Conservation (phyloP, 345 rosid genomes). For the Hibiscus tridactylites region DNA sequence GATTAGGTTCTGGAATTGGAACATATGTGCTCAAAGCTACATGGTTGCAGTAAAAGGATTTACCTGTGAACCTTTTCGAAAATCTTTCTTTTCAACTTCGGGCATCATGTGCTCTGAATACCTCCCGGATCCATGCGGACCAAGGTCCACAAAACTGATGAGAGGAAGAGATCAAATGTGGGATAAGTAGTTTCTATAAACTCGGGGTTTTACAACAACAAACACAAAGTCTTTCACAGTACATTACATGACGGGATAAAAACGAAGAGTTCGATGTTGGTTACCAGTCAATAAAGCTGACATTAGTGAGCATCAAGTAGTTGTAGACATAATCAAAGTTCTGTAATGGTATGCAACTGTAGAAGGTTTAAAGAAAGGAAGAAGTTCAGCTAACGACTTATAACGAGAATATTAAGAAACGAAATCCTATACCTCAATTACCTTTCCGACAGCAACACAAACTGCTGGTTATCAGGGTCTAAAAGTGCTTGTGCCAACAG, state of each 20-base stretch:
- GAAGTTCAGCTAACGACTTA: constrained; percentile 5
- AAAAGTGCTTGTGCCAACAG: constrained; percentile 52
- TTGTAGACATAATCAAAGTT: constrained; percentile 48
- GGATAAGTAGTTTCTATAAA: background rate
- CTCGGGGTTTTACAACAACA: background rate
- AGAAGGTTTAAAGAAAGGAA: constrained; percentile 6
- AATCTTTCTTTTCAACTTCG: constrained; percentile 53
- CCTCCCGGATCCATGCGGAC: constrained; percentile 64
- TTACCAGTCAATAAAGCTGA: constrained; percentile 65
- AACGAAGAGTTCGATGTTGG: background rate
- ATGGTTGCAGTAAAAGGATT: constrained; percentile 1
- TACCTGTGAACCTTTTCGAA: constrained; percentile 71
- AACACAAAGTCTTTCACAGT: background rate
- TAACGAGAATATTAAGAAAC: background rate
- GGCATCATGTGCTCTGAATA: constrained; percentile 66
- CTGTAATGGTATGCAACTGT: constrained; percentile 62
- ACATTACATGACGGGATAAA: background rate
- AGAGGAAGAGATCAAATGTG: constrained; percentile 5
- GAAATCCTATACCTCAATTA: constrained; percentile 16
- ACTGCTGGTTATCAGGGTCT: constrained; percentile 65
- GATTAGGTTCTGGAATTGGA: too few species aligned
- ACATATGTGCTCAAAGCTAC: background rate
- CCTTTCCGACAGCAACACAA: constrained; percentile 75
- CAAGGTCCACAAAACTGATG: constrained; percentile 53
- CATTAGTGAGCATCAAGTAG: constrained; percentile 46